Base-by-base conservation (phyloP, 23 red algal species). In the Agarophyton chilense region DNA sequence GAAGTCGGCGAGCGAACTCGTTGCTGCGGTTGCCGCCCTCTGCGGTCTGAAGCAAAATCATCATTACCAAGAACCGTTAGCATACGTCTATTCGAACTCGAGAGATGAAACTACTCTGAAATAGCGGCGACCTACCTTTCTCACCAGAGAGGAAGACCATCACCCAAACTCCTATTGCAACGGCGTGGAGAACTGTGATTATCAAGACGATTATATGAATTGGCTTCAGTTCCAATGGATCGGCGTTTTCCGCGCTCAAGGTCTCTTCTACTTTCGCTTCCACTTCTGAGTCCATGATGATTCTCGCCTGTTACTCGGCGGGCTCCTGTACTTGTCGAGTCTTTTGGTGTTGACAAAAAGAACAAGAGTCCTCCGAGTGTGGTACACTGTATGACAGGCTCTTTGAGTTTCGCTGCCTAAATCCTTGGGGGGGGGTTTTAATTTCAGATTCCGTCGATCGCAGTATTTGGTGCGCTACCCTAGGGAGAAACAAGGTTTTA, bases 121-220 rank as follows among this genome's bases (percentile, higher is more conserved):
- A 58, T 28, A 25, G 11, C 1, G 22, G 1, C 1, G n/a, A 88
- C 83, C 19, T 58, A 88, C 83, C 67, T 77, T 88, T 88, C n/a
- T 62, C 33, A 13, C 67, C 49, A 42, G 65, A 40, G 6, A 88
- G 71, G 51, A 75, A 77, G 10, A 88, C 39, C 21, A 88, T 54
- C 8, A 88, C 35, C 83, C 83, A 88, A 4, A 88, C 43, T 51
- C 31, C 83, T 10, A 88, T 88, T 26, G 65, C 64, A 0, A 88
- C 21, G n/a, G 83, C 67, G 34, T 88, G 83, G n/a, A 88, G 71
- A 32, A 77, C 46, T 26, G 83, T 88, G 71, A 88, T 88, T n/a
- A 88, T 66, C 66, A 88, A 77, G 9, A 88, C 83, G 29, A 88
- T 60, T 43, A 77, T 57, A 54, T 88, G 83, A 44, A 88, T 77